Percentiles rank a stretch among this genome's conserved stretches.
Conservation (phyloP, 192 early-diverging fungal species). For the Coemansia sp. region DNA sequence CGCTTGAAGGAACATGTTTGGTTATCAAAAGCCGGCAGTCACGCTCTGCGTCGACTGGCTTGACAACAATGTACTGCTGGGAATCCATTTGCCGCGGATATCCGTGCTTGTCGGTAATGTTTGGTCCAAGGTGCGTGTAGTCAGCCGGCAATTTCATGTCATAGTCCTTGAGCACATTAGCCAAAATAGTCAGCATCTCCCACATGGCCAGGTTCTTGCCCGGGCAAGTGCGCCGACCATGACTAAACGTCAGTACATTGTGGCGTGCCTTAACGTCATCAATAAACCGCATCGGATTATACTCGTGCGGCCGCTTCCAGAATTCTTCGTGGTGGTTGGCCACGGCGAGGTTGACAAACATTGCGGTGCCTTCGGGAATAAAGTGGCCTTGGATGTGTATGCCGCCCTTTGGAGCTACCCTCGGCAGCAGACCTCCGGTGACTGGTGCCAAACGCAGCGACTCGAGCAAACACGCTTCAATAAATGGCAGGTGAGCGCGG, state of each 20-base stretch:
- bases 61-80: slow-evolving; percentile 42
- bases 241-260: slow-evolving; percentile 33
- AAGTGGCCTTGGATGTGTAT: slow-evolving; percentile 22
- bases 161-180: slow-evolving; percentile 42
- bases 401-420: slow-evolving; percentile 28
- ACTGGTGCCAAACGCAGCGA: slow-evolving; percentile 38
- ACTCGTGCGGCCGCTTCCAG: slow-evolving; percentile 29
- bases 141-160: slow-evolving; percentile 32
- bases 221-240: slow-evolving; percentile 32
- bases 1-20: not conserved
- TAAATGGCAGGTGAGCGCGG: slow-evolving; percentile 30
- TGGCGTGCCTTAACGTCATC: slow-evolving; percentile 17
- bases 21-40: slow-evolving; percentile 33
- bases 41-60: slow-evolving; percentile 24
- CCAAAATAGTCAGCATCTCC: slow-evolving; percentile 35
- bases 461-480: slow-evolving; percentile 43
- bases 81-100: slow-evolving; percentile 35
- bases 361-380: slow-evolving; percentile 21
- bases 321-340: slow-evolving; percentile 27
- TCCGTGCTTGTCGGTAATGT: slow-evolving; percentile 34
- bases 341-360: slow-evolving; percentile 34
- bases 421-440: slow-evolving; percentile 27
- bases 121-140: slow-evolving; percentile 34
- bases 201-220: slow-evolving; percentile 33
- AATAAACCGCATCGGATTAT: slow-evolving; percentile 26